Base-by-base conservation (phyloP, 179 eudicot species). In the Beta corolliflora region DNA sequence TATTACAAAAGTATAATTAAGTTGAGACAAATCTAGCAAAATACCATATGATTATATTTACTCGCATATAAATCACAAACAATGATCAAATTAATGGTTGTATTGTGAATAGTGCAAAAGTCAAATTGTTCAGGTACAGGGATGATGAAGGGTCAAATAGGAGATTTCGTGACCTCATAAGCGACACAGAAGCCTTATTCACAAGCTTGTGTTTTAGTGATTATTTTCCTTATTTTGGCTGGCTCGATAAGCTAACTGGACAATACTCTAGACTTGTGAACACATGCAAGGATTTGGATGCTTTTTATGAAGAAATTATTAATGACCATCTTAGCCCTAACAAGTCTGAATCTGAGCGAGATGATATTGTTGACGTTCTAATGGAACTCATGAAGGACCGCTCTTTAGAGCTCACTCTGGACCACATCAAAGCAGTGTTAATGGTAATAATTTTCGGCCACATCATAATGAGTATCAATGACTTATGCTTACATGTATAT, bases 381-480 rank as follows among this genome's bases (percentile, higher is more conserved):
- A 78, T 84, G 11, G 67, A 66, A 2, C 83, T 84, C 16, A 76
- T 13, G 9, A 71, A 45, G n/a, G 63, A 84, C 8, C 52, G 45
- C 25, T 25, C 79, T 9, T 69, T 84, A 14, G 79, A 84, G 6
- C 78, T 77, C 52, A 63, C 83, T 54, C 4, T 72, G 4, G 74
- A 84, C 78, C 83, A 84, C 70, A 81, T 84, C 64, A 84, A 84
- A 64, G 86, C 83, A 54, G 58, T 84, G 3, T 46, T 84, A 67
- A 84, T 84, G 86, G 86, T 84, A 76, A 41, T 12, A 46, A 54
- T 10, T 45, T 19, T 48, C 29, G 29, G 29, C 29, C 29, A 25
- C 29, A 25, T 25, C 29, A 25, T 25, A 25, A 25, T 25, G 29
- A 25, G 29, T 25, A 25, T 25, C 29, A 25, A 25, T 25, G 29